Evolutionary conservation across 2,329 filamentous ascomycete species (phyloP).

Genomic region (Knufia fluminis): DNA sequence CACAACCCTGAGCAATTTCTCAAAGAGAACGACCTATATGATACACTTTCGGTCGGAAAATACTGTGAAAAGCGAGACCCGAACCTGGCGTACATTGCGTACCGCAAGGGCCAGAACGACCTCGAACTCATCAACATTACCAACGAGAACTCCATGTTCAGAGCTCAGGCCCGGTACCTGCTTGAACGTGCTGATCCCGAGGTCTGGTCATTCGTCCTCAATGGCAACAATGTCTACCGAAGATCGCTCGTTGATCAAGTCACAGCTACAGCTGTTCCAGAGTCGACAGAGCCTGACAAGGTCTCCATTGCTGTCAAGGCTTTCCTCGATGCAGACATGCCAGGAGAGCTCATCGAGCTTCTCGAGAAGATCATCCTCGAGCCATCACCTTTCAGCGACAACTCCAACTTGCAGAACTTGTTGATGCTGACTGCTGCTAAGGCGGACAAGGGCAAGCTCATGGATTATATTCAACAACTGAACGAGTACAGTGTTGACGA

Average conservation of each 20-base stretch:
- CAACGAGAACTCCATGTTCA: constrained; percentile 99
- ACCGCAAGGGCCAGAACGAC: constrained; percentile 94
- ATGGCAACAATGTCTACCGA: constrained; percentile 89
- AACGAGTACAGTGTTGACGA: constrained; percentile 85
- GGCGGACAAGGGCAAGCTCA: constrained; percentile 87
- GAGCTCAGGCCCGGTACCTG: constrained; percentile 90
- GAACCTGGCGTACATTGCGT: constrained; percentile 88
- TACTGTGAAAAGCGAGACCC: constrained; percentile 99
- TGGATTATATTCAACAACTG: constrained; percentile 91
- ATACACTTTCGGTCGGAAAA: constrained; percentile 83
- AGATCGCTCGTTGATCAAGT: constrained; percentile 93
- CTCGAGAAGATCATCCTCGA: constrained; percentile 99
- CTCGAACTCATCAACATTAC: constrained; percentile 95
- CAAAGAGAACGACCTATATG: constrained; percentile 94
- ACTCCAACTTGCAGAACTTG: constrained; percentile 89
- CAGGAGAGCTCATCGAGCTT: constrained; percentile 88
- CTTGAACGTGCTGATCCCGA: constrained; percentile 82
- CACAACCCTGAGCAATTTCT: constrained; percentile 97
- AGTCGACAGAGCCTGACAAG: constrained; percentile 85
- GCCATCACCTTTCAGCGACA: constrained; percentile 97
- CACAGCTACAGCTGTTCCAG: constrained; percentile 86
- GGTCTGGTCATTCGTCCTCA: constrained; percentile 90
- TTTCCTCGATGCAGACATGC: constrained; percentile 84
- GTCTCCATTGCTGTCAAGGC: constrained; percentile 90
- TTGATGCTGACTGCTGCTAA: constrained; percentile 94